Evolutionary conservation across 768 basidiomycete species (phyloP), one percentile per base, ranked within the genome.

Genomic region (Leccinum incarnatum): DNA sequence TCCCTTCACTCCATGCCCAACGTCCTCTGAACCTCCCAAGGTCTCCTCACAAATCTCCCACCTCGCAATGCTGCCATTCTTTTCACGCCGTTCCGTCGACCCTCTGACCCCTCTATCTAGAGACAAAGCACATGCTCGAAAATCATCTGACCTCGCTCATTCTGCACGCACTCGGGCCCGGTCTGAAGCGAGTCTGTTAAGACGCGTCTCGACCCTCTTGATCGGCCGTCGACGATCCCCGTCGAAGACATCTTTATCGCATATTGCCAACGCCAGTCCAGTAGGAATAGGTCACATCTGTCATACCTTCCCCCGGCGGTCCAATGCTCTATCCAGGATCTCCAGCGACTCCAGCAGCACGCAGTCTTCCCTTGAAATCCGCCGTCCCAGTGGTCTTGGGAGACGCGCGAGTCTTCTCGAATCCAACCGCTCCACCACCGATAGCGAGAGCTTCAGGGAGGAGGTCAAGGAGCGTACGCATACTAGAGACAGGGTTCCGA

Each of bases 301-400:
- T 17, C 47, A 48, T 27, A 19, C 73, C 0, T 51, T 51, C 8
- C 59, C 64, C 4, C 48, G 61, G 40, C 42, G 42, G 42, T 25
- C 25, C 47, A 14, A 53, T 12, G 11, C 40, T 4, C 62, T 71
- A 36, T 57, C 72, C 1, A 60, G 71, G 29, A 19, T 60, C n/a
- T 72, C 71, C 14, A 67, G 58, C 54, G 59, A 59, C 42, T 64
- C 67, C 2, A 19, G 3, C 42, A 63, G 61, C 5, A 53, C 64
- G 8, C 52, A 54, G 11, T 65, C 69, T 27, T 74, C 73, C 17
- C 69, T 72, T 2, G 71, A 72, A 58, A 72, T 72, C 37, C 69
- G 71, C 34, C 68, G 71, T 14, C 71, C 71, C 10, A 72, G 71
- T 19, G 71, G 71, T 30, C 40, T 72, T 17, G 71, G 71, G 30